These are phyloP conservation scores for Verticillium isaacii DNA, from an alignment of 2,329 filamentous ascomycete genomes.

Conservation along the genomic window DNA sequence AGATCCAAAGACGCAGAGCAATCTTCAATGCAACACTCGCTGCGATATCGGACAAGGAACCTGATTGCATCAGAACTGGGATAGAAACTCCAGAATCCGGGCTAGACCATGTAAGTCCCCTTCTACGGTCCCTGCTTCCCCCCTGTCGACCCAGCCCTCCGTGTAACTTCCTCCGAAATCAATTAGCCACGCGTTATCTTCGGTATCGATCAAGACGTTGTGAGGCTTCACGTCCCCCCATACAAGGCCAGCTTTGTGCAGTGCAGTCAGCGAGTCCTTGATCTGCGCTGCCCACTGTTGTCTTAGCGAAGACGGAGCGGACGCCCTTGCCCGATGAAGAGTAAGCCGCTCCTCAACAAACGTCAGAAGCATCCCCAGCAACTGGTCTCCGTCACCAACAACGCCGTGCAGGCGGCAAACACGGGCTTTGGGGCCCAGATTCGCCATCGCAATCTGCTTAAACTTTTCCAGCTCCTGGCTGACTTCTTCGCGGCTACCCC, in stretches of 20 bases:
- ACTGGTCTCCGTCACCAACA: background rate
- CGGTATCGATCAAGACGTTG: constrained; percentile 22
- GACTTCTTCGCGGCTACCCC: background rate
- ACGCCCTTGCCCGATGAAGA: background rate
- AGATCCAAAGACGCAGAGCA: too few species aligned
- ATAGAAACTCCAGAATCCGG: constrained; percentile 6
- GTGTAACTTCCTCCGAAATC: constrained; percentile 25
- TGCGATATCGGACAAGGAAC: too few species aligned
- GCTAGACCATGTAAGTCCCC: constrained; percentile 18
- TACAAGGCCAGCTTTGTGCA: constrained; percentile 16
- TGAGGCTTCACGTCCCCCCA: constrained; percentile 25
- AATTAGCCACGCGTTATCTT: constrained; percentile 23
- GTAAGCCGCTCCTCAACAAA: background rate
- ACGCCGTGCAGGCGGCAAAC: background rate
- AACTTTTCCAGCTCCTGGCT: background rate
- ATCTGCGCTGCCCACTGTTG: constrained; percentile 15
- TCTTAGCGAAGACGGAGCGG: background rate
- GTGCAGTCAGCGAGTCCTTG: constrained; percentile 6
- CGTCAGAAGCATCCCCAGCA: background rate
- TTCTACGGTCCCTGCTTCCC: constrained; percentile 16
- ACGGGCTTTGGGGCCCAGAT: background rate
- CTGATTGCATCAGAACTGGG: background rate
- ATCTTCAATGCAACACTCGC: too few species aligned
- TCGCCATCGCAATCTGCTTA: background rate
- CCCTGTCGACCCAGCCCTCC: constrained; percentile 20